Conservation (phyloP, 2,329 filamentous ascomycete genomes). For the Didymella arachidicola region DNA sequence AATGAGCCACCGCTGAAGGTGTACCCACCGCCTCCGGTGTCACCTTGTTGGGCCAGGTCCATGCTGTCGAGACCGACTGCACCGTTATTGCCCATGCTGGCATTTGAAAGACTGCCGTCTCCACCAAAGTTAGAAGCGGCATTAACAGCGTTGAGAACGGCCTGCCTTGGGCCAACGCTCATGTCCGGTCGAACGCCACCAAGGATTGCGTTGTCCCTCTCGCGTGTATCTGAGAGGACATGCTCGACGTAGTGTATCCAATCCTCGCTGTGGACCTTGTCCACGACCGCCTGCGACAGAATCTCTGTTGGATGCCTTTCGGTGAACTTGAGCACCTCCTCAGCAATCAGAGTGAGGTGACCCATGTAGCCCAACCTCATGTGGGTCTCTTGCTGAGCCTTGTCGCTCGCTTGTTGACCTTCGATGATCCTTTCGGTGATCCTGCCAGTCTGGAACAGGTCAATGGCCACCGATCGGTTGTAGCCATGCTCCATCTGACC, state of each 20-base stretch:
- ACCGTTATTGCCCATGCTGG: constrained; percentile 75
- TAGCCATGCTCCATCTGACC: constrained; percentile 96
- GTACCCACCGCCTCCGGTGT: constrained; percentile 76
- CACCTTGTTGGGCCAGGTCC: constrained; percentile 69
- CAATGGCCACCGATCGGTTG: constrained; percentile 87
- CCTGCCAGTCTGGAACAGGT: constrained; percentile 88
- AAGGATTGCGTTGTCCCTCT: constrained; percentile 97
- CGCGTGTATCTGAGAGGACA: constrained; percentile 88
- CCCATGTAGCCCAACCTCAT: constrained; percentile 99
- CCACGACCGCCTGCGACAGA: constrained; percentile 81
- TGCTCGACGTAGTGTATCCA: constrained; percentile 97
- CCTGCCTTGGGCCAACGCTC: constrained; percentile 78
- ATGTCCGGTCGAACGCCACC: constrained; percentile 94
- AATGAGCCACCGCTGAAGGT: constrained; percentile 76
- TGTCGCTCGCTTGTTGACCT: constrained; percentile 86
- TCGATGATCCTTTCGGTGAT: constrained; percentile 92
- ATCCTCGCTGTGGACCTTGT: constrained; percentile 85
- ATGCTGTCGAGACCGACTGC: constrained; percentile 65
- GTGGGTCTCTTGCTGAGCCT: constrained; percentile 80
- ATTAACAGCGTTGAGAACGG: constrained; percentile 68
- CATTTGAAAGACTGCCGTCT: constrained; percentile 69
- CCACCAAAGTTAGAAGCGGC: constrained; percentile 64
- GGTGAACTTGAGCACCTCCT: constrained; percentile 98
- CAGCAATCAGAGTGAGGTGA: constrained; percentile 93
- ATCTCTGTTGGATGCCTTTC: constrained; percentile 90